Evolutionary conservation across 2,329 filamentous ascomycete species (phyloP).

Genomic region (Sclerotinia subarctica): DNA sequence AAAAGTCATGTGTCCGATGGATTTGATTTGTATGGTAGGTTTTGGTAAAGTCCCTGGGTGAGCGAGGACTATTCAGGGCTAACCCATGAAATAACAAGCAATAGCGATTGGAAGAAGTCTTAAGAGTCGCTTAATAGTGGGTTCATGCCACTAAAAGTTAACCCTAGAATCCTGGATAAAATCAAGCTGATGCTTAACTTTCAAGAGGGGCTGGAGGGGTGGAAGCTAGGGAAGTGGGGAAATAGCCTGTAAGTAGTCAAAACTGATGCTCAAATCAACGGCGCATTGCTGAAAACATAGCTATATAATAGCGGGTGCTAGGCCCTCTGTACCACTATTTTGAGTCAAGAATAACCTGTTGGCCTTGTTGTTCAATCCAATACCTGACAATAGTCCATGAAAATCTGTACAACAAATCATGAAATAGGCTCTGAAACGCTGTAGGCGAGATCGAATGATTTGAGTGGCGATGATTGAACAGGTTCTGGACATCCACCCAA

Average conservation of each 20-base stretch:
- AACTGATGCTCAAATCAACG: not conserved
- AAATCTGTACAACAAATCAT: conserved; percentile 11
- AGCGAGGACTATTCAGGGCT: conserved; percentile 14
- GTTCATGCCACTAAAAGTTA: not conserved
- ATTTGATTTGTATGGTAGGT: conserved; percentile 13
- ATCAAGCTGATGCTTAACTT: not conserved
- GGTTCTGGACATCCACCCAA: not conserved
- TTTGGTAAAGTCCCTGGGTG: conserved; percentile 11
- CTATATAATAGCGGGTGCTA: conserved; percentile 17
- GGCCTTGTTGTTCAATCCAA: not conserved
- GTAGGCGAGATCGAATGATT: conserved; percentile 15
- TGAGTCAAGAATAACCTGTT: conserved; percentile 4
- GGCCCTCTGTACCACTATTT: conserved; percentile 8
- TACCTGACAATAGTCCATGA: conserved; percentile 6
- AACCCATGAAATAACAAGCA: conserved; percentile 13
- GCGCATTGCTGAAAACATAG: not conserved
- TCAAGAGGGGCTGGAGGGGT: conserved; percentile 9
- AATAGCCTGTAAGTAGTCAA: conserved; percentile 6
- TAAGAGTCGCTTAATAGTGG: conserved; percentile 10
- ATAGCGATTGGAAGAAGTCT: conserved; percentile 5
- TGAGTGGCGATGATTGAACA: conserved; percentile 3
- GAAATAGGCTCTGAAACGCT: not conserved
- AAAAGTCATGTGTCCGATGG: conserved; percentile 21
- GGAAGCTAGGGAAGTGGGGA: conserved; percentile 13
- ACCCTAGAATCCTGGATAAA: not conserved